These are phyloP conservation scores for Citropsis articulata DNA, from an alignment of 345 rosid genomes.

Conservation along the genomic window DNA sequence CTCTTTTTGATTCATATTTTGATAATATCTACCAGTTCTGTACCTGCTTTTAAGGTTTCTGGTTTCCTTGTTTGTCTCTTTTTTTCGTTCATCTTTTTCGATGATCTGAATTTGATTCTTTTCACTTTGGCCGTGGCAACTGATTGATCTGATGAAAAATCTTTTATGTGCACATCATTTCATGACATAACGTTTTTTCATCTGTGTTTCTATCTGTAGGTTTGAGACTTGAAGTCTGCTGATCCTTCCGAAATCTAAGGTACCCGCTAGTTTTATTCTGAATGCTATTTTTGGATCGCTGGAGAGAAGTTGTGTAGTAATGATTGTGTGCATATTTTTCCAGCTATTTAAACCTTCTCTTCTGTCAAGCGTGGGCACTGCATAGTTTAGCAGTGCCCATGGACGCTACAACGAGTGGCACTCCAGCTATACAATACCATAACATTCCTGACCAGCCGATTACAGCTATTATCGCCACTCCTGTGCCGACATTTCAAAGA, in stretches of 20 bases:
- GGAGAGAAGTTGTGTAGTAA: slow-evolving; percentile 17
- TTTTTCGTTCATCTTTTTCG: slow-evolving; percentile 1
- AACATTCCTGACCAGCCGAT: slow-evolving; percentile 74
- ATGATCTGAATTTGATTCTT: slow-evolving; percentile 19
- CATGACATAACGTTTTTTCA: not conserved
- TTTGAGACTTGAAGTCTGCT: slow-evolving; percentile 46
- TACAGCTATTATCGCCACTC: slow-evolving; percentile 48
- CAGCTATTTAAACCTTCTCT: slow-evolving; percentile 30
- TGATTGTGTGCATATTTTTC: slow-evolving; percentile 16
- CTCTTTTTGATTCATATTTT: not conserved
- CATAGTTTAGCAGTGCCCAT: slow-evolving; percentile 67
- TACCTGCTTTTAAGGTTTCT: slow-evolving; percentile 2
- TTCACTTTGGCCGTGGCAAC: not conserved
- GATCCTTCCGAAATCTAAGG: slow-evolving; percentile 31
- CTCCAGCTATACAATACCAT: slow-evolving; percentile 58
- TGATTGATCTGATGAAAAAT: slow-evolving; percentile 1
- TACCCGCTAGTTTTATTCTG: not conserved
- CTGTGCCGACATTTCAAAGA: slow-evolving; percentile 53
- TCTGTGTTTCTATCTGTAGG: slow-evolving; percentile 38
- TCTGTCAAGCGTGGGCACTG: slow-evolving; percentile 50
- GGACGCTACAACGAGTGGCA: slow-evolving; percentile 86
- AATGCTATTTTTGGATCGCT: slow-evolving; percentile 17
- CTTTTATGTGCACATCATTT: not conserved
- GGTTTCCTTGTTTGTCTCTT: slow-evolving; percentile 9
- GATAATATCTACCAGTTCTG: slow-evolving; percentile 13